Evolutionary conservation across 2,329 filamentous ascomycete genomes (phyloP), one percentile per base, ranked within the genome.

Genomic region (Colletotrichum gloeosporioides): DNA sequence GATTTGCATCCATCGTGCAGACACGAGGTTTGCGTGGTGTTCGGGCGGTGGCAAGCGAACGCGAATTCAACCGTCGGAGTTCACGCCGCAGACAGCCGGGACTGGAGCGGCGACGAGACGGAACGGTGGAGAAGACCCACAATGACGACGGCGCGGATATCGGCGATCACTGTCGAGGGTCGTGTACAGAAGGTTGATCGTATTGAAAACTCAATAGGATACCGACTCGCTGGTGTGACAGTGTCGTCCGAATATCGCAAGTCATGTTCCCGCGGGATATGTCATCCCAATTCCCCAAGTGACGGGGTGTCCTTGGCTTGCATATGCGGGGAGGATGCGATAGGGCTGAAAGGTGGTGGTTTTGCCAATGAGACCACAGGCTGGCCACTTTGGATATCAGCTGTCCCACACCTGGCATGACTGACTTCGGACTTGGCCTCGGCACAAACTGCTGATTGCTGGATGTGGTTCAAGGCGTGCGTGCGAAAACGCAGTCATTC

Each of bases 271-370:
- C 49, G 57, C 55, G 25, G n/a, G n/a, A 16, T 59, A 29, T 64
- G 62, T 27, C 62, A 22, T 44, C 62, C 25, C 62, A 64, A 63
- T 44, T 55, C 34, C 44, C 53, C 31, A 57, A 61, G 64, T 34
- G 44, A 22, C 10, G 61, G 34, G 15, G 27, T 55, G 29, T 18
- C 27, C 61, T 71, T n/a, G n/a, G 15, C 49, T 29, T 61, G 49
- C 69, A 39, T 65, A 49, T 63, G 22, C 29, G 68, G 69, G 18
- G 69, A 63, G 44, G 62, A 62, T 22, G 59, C n/a, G 36, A 39
- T 69, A 73, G 74, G 74, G 70, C 74, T 76, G 74, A 61, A 63
- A 15, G 9, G 29, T 34, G 65, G 34, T 34, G 49, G 49, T 13
- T 22, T 27, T 16, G 25, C 55, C 39, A 34, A 18, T 22, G 6